These are phyloP conservation scores for Gaeumannomyces tritici DNA, from an alignment of 2,329 filamentous ascomycete genomes.

Conservation along the genomic window DNA sequence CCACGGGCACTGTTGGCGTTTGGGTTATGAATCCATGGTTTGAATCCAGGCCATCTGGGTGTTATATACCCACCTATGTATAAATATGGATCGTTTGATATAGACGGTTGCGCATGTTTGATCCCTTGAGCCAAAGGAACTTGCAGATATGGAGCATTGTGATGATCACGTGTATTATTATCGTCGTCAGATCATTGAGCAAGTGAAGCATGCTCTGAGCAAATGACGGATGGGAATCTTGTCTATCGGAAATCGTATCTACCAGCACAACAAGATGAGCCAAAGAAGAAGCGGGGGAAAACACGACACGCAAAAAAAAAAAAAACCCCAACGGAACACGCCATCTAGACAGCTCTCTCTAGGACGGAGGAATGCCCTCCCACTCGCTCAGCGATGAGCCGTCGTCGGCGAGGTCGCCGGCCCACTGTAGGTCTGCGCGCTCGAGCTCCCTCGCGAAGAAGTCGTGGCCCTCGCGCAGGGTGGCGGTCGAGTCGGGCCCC, in stretches of 20 bases:
- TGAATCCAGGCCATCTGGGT: no score
- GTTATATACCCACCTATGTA: no score
- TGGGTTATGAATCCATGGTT: no score
- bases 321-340: not conserved
- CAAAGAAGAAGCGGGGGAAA: no score
- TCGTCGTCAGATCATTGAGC: no score
- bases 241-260: not conserved
- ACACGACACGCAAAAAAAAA: not conserved
- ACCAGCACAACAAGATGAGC: not conserved
- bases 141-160: no score
- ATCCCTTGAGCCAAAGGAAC: no score
- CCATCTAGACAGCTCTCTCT: not conserved
- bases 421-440: conserved; percentile 51
- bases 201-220: not conserved
- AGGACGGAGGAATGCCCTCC: conserved; percentile 7
- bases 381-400: conserved; percentile 16
- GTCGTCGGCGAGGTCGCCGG: conserved; percentile 21
- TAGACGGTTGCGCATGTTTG: no score
- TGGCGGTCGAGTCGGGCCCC: conserved; percentile 44
- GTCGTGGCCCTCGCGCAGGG: conserved; percentile 64
- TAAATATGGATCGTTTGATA: no score
- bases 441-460: conserved; percentile 74
- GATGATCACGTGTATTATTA: no score
- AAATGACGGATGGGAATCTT: not conserved
- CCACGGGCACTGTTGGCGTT: no score